Percentiles rank a stretch among this genome's conserved stretches.
phyloP scores from a whole-genome alignment of 768 basidiomycete species.

The Lentinus brumalis region DNA sequence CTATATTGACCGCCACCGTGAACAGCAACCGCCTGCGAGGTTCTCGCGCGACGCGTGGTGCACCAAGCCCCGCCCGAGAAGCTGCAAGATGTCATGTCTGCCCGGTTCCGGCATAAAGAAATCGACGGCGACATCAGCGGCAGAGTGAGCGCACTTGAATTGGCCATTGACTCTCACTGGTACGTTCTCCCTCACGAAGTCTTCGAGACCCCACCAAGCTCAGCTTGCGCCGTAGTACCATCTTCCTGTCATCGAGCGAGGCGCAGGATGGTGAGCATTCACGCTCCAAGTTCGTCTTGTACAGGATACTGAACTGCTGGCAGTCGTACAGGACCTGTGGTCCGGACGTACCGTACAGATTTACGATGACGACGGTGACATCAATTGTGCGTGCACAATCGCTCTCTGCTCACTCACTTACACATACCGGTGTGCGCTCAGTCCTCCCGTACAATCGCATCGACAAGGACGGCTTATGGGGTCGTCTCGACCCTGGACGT shows the following conservation, averaged over 20 bases:
- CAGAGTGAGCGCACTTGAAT: constrained; percentile 76
- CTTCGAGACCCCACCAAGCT: background rate
- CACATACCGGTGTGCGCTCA: constrained; percentile 28
- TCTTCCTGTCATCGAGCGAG: constrained; percentile 85
- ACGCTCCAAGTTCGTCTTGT: background rate
- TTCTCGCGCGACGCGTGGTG: constrained; percentile 77
- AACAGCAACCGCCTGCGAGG: constrained; percentile 79
- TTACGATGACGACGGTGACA: constrained; percentile 71
- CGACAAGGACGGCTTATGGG: constrained; percentile 59
- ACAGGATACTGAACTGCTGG: background rate
- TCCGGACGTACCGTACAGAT: constrained; percentile 78
- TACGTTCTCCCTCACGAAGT: constrained; percentile 29
- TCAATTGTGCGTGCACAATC: constrained; percentile 60
- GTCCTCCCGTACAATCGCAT: constrained; percentile 69
- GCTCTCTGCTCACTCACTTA: background rate
- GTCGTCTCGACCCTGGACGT: constrained; percentile 73
- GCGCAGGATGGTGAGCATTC: constrained; percentile 68
- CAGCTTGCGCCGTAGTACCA: constrained; percentile 47
- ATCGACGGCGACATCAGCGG: constrained; percentile 77
- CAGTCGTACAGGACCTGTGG: constrained; percentile 85
- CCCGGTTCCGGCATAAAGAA: constrained; percentile 71
- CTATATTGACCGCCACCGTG: background rate
- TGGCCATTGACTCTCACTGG: constrained; percentile 94
- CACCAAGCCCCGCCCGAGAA: constrained; percentile 68
- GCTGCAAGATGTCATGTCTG: constrained; percentile 72